Evolutionary conservation across 495 filamentous ascomycete genomes (phyloP).

Genomic region (Penicillium arizonense): DNA sequence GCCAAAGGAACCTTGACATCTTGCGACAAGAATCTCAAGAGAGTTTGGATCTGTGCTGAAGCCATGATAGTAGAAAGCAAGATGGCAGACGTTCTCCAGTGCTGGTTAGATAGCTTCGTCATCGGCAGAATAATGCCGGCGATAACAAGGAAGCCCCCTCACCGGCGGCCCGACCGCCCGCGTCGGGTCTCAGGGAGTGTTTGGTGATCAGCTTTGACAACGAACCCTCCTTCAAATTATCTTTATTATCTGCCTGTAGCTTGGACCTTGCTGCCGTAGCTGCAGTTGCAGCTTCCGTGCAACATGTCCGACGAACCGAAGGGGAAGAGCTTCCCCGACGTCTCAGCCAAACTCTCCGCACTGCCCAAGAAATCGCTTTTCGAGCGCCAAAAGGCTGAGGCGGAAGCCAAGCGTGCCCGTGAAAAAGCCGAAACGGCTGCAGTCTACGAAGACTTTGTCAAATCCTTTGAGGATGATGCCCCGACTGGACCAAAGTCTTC

Average conservation of each 20-base stretch:
- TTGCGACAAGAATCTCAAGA: constrained; percentile 76
- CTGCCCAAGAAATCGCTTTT: constrained; percentile 84
- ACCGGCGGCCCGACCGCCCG: not conserved
- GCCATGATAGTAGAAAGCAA: constrained; percentile 18
- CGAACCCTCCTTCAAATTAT: not conserved
- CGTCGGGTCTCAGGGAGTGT: too few relatives aligned
- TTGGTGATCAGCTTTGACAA: too few relatives aligned
- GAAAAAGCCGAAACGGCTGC: constrained; percentile 90
- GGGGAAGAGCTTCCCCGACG: constrained; percentile 72
- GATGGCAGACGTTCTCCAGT: not conserved
- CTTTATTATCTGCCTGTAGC: not conserved
- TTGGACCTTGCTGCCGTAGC: not conserved
- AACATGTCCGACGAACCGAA: constrained; percentile 46
- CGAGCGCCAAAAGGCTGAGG: constrained; percentile 89
- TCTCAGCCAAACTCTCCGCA: constrained; percentile 78
- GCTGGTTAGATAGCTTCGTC: not conserved
- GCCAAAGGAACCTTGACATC: constrained; percentile 70
- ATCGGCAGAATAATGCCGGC: not conserved
- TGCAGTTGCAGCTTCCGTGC: constrained; percentile 23
- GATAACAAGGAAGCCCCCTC: not conserved
- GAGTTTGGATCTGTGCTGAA: constrained; percentile 53
- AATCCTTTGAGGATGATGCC: constrained; percentile 79
- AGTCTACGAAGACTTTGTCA: constrained; percentile 86
- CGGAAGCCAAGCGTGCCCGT: constrained; percentile 83
- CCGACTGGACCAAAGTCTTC: constrained; percentile 23